Evolutionary conservation across 2,329 filamentous ascomycete species (phyloP), one percentile per base, ranked within the genome.

Genomic region (Rutstroemia sydowiana): DNA sequence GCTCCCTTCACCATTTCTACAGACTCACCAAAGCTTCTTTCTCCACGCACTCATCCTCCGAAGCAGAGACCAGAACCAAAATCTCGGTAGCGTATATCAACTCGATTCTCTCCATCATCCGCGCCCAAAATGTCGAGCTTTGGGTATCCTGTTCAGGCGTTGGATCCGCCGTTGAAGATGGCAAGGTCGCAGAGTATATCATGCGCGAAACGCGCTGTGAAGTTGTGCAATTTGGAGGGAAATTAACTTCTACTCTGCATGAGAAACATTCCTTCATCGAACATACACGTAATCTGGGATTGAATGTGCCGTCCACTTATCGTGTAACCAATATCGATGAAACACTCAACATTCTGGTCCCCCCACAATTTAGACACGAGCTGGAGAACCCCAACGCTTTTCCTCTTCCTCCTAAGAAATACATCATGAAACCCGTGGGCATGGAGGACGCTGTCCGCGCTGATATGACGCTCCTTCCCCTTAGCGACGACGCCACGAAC

Each of bases 231-330:
- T 81, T 86, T 59, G 74, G 78, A 28, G 67, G 75, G 1, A 66
- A 74, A 3, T 73, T 78, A 0, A 84, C 81, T 1, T 70, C 72
- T 30, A 74, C 66, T 16, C 71, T 90, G 23, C 48, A 51, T 57
- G 76, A 83, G 51, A 85, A 88, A 60, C 75, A 82, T 54, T 69
- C 72, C 0, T 91, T 91, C 63, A 79, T 83, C 48, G 69, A 76
- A 4, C 76, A 81, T 55, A 76, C 82, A 1, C 64, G 68, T 2
- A 68, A 72, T 0, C 69, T 84, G 0, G 77, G 75, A 0, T 70
- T 88, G 0, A 71, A 71, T 0, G 69, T 76, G 0, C 78, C 81
- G 0, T 71, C 77, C 36, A 78, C 73, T 0, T 68, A 77, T 48
- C 63, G 72, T 8, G 76, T 88, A 13, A 73, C 72, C 1, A 81